These are phyloP conservation scores for Zygnema circumcarinatum DNA, from an alignment of 139 green algal species.

Conservation along the genomic window DNA sequence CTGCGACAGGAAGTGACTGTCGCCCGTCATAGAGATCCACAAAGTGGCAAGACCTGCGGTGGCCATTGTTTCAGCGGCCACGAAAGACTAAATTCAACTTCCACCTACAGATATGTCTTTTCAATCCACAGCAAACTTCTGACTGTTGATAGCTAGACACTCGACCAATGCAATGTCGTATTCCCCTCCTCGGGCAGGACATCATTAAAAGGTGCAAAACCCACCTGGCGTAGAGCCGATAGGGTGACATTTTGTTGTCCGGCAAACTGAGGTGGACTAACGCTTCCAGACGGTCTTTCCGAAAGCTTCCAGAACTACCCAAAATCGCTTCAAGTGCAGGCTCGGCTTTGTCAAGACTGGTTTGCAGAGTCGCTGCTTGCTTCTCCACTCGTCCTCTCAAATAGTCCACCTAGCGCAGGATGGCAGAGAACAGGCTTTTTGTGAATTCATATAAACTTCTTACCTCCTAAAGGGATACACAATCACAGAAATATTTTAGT, in stretches of 20 bases:
- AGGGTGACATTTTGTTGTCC: not conserved
- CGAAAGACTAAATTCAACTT: no score
- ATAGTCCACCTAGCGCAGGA: not conserved
- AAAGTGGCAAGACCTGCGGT: conserved; percentile 9
- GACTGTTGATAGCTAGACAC: no score
- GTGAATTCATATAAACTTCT: no score
- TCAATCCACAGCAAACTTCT: no score
- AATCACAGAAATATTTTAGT: no score
- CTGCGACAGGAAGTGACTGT: not conserved
- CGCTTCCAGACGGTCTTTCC: not conserved
- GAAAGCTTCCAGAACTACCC: not conserved
- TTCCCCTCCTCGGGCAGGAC: no score
- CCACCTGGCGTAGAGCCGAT: conserved; percentile 15
- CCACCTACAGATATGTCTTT: no score
- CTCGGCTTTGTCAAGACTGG: not conserved
- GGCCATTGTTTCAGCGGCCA: no score
- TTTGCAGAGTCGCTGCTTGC: not conserved
- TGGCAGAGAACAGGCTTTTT: no score
- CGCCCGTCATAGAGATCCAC: not conserved
- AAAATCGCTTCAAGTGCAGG: not conserved
- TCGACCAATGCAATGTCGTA: no score
- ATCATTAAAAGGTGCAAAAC: no score
- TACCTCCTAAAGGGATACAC: no score
- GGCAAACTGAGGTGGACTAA: not conserved
- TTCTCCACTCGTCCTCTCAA: conserved; percentile 3